Percentiles rank a stretch among this genome's conserved stretches.
Conservation (phyloP, 177 flowering plant genomes). For the Vitis hybrid region DNA sequence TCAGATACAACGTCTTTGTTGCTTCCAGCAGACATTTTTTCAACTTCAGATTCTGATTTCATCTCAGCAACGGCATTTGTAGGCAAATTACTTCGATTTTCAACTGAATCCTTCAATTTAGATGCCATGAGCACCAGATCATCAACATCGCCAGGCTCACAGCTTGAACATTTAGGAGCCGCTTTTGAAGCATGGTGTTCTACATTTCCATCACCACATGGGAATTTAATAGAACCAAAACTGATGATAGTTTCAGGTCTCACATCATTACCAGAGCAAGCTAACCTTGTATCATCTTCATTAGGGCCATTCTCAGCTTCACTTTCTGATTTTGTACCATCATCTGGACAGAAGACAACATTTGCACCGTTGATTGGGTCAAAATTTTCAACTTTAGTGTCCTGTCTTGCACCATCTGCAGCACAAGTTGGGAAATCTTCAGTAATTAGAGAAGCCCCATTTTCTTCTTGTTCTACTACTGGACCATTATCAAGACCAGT, state of each 20-base stretch:
- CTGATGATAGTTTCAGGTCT: slow-evolving; percentile 9
- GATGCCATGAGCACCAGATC: not conserved
- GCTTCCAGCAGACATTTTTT: slow-evolving; percentile 5
- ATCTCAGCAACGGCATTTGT: slow-evolving; percentile 13
- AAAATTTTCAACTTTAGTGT: slow-evolving; percentile 5
- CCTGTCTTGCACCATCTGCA: slow-evolving; percentile 2
- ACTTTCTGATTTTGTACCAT: slow-evolving; percentile 1
- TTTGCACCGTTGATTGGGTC: slow-evolving; percentile 6
- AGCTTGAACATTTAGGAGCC: slow-evolving; percentile 3
- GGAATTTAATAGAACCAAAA: not conserved
- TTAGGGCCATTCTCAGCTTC: slow-evolving; percentile 12
- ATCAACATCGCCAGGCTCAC: slow-evolving; percentile 2
- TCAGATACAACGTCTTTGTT: slow-evolving; percentile 14
- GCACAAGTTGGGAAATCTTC: not conserved
- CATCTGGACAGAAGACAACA: slow-evolving; percentile 8
- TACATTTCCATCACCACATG: slow-evolving; percentile 13
- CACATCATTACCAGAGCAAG: slow-evolving; percentile 11
- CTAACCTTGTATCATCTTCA: slow-evolving; percentile 4
- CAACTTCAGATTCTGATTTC: slow-evolving; percentile 32
- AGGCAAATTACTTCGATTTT: slow-evolving; percentile 1
- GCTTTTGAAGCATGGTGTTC: slow-evolving; percentile 18
- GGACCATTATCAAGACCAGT: not conserved
- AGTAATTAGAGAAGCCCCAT: not conserved
- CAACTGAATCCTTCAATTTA: not conserved
- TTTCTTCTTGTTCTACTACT: slow-evolving; percentile 3